Evolutionary conservation across 148 eudicot species (phyloP).

Genomic region (Nyssa sinensis): DNA sequence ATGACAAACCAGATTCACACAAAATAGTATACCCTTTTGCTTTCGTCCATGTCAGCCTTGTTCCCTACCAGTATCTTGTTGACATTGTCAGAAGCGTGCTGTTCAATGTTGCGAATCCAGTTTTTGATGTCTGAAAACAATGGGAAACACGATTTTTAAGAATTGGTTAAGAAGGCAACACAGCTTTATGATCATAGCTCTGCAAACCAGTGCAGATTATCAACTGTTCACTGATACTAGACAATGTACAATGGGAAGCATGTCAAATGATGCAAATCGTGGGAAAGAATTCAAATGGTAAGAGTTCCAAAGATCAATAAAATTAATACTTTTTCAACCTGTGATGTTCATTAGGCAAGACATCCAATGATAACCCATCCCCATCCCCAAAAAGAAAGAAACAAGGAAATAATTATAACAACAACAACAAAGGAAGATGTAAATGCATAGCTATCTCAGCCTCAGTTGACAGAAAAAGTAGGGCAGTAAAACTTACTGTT

Average conservation of each 20-base stretch:
- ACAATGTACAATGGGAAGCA: neutral
- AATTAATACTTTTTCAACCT: neutral
- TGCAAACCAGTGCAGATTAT: neutral
- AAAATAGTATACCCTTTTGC: slow-evolving; percentile 31
- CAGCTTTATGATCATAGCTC: neutral
- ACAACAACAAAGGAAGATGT: neutral
- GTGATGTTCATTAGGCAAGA: neutral
- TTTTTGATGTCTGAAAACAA: slow-evolving; percentile 32
- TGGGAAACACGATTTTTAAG: neutral
- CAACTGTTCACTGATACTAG: slow-evolving; percentile 3
- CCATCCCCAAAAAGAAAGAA: no score
- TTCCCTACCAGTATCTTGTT: slow-evolving; percentile 43
- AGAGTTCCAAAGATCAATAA: neutral
- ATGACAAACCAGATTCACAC: neutral
- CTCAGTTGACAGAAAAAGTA: neutral
- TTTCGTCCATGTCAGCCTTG: slow-evolving; percentile 50
- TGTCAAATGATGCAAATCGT: neutral
- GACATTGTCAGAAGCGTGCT: slow-evolving; percentile 48
- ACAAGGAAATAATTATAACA: neutral
- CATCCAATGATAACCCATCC: neutral
- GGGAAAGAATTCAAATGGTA: neutral
- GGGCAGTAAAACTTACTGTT: slow-evolving; percentile 26
- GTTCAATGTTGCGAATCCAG: slow-evolving; percentile 44
- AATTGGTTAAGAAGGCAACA: neutral
- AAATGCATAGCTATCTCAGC: neutral